phyloP scores from a whole-genome alignment of 1,284 basidiomycete species.

The Phlebopus sp. region DNA sequence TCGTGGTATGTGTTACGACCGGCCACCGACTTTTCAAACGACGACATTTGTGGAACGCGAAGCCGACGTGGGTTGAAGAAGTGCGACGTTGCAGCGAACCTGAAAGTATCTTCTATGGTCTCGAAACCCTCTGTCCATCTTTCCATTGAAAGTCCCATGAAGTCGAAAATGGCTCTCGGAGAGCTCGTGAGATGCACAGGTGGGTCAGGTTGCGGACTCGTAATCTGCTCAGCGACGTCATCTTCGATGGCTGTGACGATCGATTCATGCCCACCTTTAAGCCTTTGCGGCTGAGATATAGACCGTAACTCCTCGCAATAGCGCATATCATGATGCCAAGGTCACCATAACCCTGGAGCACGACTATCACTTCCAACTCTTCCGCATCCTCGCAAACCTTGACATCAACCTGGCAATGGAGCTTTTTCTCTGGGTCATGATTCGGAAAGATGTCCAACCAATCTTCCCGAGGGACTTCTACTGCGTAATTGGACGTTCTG shows the following conservation, averaged over 20 bases:
- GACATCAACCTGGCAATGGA: conserved; percentile 58
- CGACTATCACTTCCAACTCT: conserved; percentile 47
- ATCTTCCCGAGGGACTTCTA: conserved; percentile 38
- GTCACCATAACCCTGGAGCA: conserved; percentile 66
- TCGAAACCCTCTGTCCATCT: conserved; percentile 51
- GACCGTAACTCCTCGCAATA: conserved; percentile 47
- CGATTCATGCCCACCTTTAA: conserved; percentile 46
- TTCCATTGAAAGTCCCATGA: conserved; percentile 54
- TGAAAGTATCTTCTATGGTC: conserved; percentile 50
- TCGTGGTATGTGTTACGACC: conserved; percentile 58
- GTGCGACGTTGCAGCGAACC: conserved; percentile 52
- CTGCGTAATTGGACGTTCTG: conserved; percentile 60
- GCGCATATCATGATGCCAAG: conserved; percentile 64
- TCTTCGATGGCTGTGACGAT: not conserved
- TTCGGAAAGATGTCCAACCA: conserved; percentile 16
- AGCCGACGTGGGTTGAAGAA: conserved; percentile 45
- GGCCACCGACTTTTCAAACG: conserved; percentile 42
- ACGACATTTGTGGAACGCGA: conserved; percentile 26
- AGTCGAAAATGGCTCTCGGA: conserved; percentile 47
- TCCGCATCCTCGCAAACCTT: conserved; percentile 50
- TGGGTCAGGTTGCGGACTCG: conserved; percentile 39
- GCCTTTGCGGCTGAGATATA: conserved; percentile 51
- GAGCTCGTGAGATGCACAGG: conserved; percentile 42
- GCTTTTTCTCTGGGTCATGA: conserved; percentile 26
- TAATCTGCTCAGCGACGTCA: conserved; percentile 33